These are phyloP conservation scores for Fragaria ananassa DNA, from an alignment of 306 rosid species.

Conservation along the genomic window DNA sequence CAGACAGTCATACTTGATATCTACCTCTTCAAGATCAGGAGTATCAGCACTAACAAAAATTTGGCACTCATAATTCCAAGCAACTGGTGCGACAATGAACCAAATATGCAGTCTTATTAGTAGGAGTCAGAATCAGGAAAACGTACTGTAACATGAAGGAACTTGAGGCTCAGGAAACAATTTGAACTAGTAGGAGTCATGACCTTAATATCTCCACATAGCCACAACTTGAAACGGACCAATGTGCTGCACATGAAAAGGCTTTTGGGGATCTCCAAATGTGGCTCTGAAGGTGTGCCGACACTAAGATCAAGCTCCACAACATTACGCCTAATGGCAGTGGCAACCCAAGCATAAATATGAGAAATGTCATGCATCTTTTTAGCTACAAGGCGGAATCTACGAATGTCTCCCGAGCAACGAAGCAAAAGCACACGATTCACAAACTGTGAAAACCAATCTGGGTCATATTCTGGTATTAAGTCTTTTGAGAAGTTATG, in stretches of 20 bases:
- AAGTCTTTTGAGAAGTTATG: no score
- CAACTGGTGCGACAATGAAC: not conserved
- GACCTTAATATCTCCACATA: not conserved
- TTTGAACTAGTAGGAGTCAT: not conserved
- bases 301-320: not conserved
- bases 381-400: not conserved
- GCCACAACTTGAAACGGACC: not conserved
- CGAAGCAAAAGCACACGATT: not conserved
- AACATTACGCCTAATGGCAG: not conserved
- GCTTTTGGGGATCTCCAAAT: not conserved
- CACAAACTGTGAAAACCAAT: not conserved
- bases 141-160: not conserved
- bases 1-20: not conserved
- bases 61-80: not conserved
- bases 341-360: not conserved
- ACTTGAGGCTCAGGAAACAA: not conserved
- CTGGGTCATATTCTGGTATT: not conserved
- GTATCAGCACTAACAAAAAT: not conserved
- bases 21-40: not conserved
- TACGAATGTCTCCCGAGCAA: not conserved
- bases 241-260: conserved; percentile 4
- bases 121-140: not conserved
- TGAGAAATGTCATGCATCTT: not conserved
- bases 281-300: not conserved
- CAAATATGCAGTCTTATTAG: not conserved